These are phyloP conservation scores for Hibiscus tridactylites DNA, from an alignment of 345 rosid species.

Conservation along the genomic window DNA sequence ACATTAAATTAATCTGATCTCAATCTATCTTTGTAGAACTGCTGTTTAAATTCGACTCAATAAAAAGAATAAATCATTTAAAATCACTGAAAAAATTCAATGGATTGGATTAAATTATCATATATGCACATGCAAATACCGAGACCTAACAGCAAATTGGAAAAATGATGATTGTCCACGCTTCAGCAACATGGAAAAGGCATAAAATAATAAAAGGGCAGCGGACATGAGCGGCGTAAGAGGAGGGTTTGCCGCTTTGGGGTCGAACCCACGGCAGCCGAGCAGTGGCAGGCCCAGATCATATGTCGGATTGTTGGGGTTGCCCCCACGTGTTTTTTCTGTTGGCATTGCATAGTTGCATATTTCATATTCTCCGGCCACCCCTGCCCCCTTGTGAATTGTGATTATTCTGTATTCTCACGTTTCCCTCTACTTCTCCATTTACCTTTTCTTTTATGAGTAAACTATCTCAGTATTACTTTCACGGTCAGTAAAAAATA, in stretches of 20 bases:
- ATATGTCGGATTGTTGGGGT: slow-evolving; percentile 16
- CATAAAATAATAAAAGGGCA: not conserved
- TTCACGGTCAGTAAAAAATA: too few species aligned
- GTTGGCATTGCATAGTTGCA: slow-evolving; percentile 3
- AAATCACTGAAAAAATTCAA: too few species aligned
- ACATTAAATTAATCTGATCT: too few species aligned
- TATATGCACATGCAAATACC: not conserved
- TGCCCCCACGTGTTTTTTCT: slow-evolving; percentile 18
- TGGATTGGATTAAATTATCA: too few species aligned
- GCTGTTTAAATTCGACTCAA: too few species aligned
- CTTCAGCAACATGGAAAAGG: not conserved
- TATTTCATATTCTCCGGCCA: not conserved
- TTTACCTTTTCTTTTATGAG: too few species aligned
- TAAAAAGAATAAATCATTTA: too few species aligned
- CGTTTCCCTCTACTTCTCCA: too few species aligned
- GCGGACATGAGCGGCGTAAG: not conserved
- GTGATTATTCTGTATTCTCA: not conserved
- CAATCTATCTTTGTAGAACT: too few species aligned
- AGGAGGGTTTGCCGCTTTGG: not conserved
- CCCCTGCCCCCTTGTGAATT: not conserved
- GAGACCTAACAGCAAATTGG: not conserved
- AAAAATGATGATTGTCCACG: not conserved
- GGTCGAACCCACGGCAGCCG: slow-evolving; percentile 1
- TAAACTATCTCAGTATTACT: too few species aligned
- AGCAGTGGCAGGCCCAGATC: slow-evolving; percentile 9